These are phyloP conservation scores for Penicillium janthinellum DNA, from an alignment of 2,329 filamentous ascomycete species.

Conservation along the genomic window DNA sequence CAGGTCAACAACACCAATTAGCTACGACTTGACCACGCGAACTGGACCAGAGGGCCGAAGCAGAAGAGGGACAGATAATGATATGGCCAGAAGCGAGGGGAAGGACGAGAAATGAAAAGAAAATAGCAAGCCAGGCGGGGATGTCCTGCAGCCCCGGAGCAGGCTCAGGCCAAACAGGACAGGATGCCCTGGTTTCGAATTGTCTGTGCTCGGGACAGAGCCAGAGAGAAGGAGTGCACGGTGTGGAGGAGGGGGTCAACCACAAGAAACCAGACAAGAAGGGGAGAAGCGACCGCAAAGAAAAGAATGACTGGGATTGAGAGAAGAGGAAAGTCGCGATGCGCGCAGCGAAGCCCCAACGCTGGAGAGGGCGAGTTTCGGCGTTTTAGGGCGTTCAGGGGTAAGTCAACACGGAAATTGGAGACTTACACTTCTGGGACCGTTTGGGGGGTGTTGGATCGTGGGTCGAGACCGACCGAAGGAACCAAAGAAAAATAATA, in stretches of 20 bases:
- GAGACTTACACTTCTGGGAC: not conserved
- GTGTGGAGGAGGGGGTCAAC: conserved; percentile 4
- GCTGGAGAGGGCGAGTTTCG: not conserved
- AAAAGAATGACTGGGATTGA: not conserved
- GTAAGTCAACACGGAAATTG: conserved; percentile 2
- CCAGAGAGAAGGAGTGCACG: not conserved
- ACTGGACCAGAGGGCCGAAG: conserved; percentile 8
- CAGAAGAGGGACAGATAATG: conserved; percentile 20
- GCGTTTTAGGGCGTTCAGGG: conserved; percentile 1
- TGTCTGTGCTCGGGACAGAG: conserved; percentile 22
- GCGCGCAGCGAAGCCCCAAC: not conserved
- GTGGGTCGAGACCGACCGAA: conserved; percentile 7
- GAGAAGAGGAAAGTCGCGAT: not conserved
- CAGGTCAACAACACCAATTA: conserved; percentile 14
- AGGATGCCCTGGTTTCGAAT: conserved; percentile 15
- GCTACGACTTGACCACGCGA: conserved; percentile 5
- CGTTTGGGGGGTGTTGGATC: not conserved
- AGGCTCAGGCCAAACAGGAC: conserved; percentile 22
- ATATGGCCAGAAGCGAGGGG: conserved; percentile 1
- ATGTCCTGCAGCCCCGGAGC: conserved; percentile 29
- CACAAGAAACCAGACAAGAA: not conserved
- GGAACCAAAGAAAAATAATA: conserved; percentile 3
- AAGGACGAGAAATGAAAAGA: conserved; percentile 4
- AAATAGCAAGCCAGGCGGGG: conserved; percentile 16
- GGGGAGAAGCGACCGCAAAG: conserved; percentile 10